phyloP scores from a whole-genome alignment of 2,329 filamentous ascomycete genomes.

The Neonectria hederae region DNA sequence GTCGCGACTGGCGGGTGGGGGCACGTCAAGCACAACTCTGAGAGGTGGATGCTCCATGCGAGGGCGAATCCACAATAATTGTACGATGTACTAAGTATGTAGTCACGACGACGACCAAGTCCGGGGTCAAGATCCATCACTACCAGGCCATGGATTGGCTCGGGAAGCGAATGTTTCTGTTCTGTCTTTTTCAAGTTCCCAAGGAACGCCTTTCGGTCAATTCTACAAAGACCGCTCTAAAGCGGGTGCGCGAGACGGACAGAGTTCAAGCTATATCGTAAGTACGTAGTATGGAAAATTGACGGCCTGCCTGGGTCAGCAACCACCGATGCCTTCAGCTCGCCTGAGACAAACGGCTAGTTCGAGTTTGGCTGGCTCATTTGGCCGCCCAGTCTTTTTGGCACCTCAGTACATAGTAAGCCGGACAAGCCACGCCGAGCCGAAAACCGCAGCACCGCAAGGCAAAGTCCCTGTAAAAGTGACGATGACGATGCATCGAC shows the following conservation, averaged over 20 bases:
- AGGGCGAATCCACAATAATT: constrained; percentile 5
- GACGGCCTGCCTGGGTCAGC: constrained; percentile 13
- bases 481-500: constrained; percentile 5
- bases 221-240: neutral
- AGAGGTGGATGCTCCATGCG: constrained; percentile 17
- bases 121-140: constrained; percentile 20
- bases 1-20: constrained; percentile 21
- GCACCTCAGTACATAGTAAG: constrained; percentile 4
- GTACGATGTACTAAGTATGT: constrained; percentile 1
- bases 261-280: constrained; percentile 32
- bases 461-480: constrained; percentile 18
- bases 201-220: constrained; percentile 3
- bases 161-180: neutral
- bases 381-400: constrained; percentile 6
- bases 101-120: constrained; percentile 19
- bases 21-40: constrained; percentile 15
- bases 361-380: constrained; percentile 8
- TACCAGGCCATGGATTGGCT: constrained; percentile 2
- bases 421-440: constrained; percentile 20
- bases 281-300: neutral
- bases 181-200: constrained; percentile 16
- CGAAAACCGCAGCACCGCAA: constrained; percentile 14
- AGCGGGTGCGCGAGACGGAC: constrained; percentile 8
- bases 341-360: constrained; percentile 24
- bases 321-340: constrained; percentile 17